These are phyloP conservation scores for Metroxylon sagu DNA, from an alignment of 176 grass and related monocot species.

Conservation along the genomic window DNA sequence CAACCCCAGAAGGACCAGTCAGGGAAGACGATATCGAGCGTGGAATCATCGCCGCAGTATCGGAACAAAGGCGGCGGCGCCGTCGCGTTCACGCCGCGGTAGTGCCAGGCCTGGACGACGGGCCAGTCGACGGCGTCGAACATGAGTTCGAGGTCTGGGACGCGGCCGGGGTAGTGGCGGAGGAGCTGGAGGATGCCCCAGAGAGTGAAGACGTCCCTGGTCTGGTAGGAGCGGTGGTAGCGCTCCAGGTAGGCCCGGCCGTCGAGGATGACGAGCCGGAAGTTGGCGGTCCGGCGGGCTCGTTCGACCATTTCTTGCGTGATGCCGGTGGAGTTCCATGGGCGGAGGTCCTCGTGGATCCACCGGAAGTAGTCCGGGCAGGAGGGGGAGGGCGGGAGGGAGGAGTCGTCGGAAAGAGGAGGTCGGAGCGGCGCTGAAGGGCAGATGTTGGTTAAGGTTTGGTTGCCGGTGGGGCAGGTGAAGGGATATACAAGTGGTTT, in stretches of 20 bases:
- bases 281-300: conserved; percentile 26
- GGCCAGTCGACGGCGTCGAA: conserved; percentile 54
- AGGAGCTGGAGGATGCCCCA: conserved; percentile 70
- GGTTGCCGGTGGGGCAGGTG: too few relatives aligned
- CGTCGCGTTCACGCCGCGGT: not conserved
- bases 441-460: too few relatives aligned
- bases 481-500: too few relatives aligned
- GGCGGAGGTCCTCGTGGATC: conserved; percentile 53
- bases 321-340: conserved; percentile 48
- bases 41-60: conserved; percentile 40
- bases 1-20: conserved; percentile 95
- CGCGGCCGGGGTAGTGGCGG: conserved; percentile 37
- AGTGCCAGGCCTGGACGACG: conserved; percentile 27
- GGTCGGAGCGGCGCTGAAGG: not conserved
- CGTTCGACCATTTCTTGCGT: conserved; percentile 41
- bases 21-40: conserved; percentile 58
- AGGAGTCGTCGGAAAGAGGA: not conserved
- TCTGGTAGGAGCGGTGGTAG: conserved; percentile 45
- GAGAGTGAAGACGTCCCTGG: conserved; percentile 52
- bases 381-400: not conserved
- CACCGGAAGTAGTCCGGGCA: conserved; percentile 14
- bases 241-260: conserved; percentile 45
- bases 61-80: conserved; percentile 41
- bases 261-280: conserved; percentile 48
- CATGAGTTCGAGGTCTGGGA: conserved; percentile 69